These are phyloP conservation scores for Fusarium phyllophilum DNA, from an alignment of 2,329 filamentous ascomycete genomes.

Conservation along the genomic window DNA sequence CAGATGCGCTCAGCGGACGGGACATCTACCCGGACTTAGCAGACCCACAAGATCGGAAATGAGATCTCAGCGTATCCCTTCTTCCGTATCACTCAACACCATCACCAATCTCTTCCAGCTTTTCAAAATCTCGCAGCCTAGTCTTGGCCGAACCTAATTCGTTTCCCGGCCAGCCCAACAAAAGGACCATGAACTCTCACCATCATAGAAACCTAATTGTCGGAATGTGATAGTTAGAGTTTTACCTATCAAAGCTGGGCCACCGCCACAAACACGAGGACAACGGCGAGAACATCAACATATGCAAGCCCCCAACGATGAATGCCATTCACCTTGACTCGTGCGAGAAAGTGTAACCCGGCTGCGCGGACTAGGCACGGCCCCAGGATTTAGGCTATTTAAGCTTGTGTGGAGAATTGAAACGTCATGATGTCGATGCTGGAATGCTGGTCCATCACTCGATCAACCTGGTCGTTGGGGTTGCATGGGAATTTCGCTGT, in stretches of 20 bases:
- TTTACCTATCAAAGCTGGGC: neutral
- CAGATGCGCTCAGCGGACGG: neutral
- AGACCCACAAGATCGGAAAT: neutral
- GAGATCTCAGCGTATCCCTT: too few relatives aligned
- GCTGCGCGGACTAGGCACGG: neutral
- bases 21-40: neutral
- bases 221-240: constrained; percentile 21
- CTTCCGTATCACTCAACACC: too few relatives aligned
- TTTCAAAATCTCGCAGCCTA: neutral
- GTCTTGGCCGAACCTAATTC: neutral
- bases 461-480: constrained; percentile 2
- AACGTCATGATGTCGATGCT: constrained; percentile 14
- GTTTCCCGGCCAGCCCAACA: constrained; percentile 6
- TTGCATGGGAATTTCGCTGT: neutral
- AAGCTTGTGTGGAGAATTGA: constrained; percentile 9
- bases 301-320: neutral
- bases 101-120: neutral
- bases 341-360: neutral
- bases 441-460: constrained; percentile 11
- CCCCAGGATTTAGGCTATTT: constrained; percentile 23
- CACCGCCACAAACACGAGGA: constrained; percentile 20
- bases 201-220: neutral
- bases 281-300: constrained; percentile 8
- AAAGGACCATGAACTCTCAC: neutral
- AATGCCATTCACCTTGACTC: neutral